Base-by-base conservation (phyloP, 75 land plant genomes). In the Chamaecyparis obtusa region DNA sequence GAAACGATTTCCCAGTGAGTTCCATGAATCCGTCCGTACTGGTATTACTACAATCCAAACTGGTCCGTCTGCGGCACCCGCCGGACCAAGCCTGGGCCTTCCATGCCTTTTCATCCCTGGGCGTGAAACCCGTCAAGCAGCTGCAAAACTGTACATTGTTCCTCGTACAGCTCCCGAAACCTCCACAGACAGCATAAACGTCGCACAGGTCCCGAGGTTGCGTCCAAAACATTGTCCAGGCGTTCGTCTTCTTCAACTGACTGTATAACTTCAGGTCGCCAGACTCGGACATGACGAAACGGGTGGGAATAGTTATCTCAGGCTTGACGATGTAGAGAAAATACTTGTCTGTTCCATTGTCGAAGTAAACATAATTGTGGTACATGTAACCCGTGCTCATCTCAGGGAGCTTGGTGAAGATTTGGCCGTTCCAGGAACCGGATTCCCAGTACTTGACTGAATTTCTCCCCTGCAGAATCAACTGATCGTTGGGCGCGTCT, bases 81-180 rank as follows among this genome's bases (percentile, higher is more conserved):
- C 51, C 88, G 1, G 89, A 86, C 69, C 88, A 88, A 16, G 86
- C 90, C 35, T 87, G 19, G n/a, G 79, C 24, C 5, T 37, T 57
- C 95, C 95, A 94, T 0, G 87, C 87, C 27, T 36, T 76, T 0
- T 56, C 39, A 13, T 75, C 75, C 15, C 41, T 86, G 0, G 93
- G 94, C 30, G 15, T 49, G 39, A 92, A 93, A 43, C 96, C 94
- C 16, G 16, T 37, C 41, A 88, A 69, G 83, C 96, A 94, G 0
- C 55, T 36, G 87, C 96, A 94, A 14, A 87, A 79, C 2, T 91
- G 90, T 3, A 88, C 85, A 7, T 67, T 30, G 15, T 48, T 41
- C 2, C 48, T 27, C 44, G 88, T 89, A 24, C 94, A 93, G 14
- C 89, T 46, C 0, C 91, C 90, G 43, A 74, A 88, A 0, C 36